Conservation (phyloP, 371 early-diverging fungal genomes). For the Lichtheimia hyalospora region DNA sequence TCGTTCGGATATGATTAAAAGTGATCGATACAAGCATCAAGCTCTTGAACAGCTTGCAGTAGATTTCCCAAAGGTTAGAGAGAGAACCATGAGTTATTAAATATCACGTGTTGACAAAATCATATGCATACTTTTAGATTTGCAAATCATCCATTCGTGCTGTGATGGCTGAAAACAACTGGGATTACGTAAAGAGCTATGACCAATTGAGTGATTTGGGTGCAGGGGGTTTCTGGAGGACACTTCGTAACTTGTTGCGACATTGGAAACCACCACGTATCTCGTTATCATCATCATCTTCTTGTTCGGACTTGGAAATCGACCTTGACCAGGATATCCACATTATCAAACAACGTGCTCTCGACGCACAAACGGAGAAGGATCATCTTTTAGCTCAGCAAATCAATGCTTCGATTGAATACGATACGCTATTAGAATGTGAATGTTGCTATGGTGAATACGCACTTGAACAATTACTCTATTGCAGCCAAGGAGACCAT, state of each 20-base stretch:
- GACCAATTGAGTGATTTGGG: slow-evolving; percentile 41
- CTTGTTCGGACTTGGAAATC: slow-evolving; percentile 1
- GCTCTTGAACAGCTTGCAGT: slow-evolving; percentile 26
- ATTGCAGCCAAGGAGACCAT: slow-evolving; percentile 55
- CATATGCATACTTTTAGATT: slow-evolving; percentile 20
- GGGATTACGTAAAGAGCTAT: slow-evolving; percentile 46
- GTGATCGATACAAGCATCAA: slow-evolving; percentile 36
- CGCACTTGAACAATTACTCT: slow-evolving; percentile 51
- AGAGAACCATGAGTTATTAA: background rate
- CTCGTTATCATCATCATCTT: slow-evolving; percentile 5
- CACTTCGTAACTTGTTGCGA: slow-evolving; percentile 31
- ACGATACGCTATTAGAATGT: slow-evolving; percentile 51
- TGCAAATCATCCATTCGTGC: slow-evolving; percentile 59
- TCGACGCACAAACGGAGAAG: slow-evolving; percentile 17
- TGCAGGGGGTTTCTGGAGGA: slow-evolving; percentile 42
- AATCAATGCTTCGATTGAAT: slow-evolving; percentile 37
- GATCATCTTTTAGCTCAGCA: slow-evolving; percentile 35
- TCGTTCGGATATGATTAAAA: slow-evolving; percentile 32
- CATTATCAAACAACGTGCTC: slow-evolving; percentile 12
- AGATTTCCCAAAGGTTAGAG: slow-evolving; percentile 43
- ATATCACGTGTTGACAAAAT: background rate
- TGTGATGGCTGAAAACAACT: slow-evolving; percentile 58
- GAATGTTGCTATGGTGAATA: slow-evolving; percentile 57
- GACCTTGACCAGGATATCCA: slow-evolving; percentile 38
- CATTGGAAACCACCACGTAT: slow-evolving; percentile 23